Base-by-base conservation (phyloP, 176 grass and related monocot species). In the Rhynchospora tenuis region DNA sequence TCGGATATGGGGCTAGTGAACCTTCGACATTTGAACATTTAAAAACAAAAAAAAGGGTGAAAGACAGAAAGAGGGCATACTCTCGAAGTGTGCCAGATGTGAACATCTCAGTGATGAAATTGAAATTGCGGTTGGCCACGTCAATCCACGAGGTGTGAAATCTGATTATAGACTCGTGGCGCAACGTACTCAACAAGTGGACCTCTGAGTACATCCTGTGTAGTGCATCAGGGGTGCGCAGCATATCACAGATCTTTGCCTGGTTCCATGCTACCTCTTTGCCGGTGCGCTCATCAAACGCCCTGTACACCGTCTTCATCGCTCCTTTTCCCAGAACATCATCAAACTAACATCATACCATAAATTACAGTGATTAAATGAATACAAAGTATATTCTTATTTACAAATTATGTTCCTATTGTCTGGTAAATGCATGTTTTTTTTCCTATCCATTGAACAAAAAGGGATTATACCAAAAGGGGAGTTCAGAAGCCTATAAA, bases 21-120 rank as follows among this genome's bases (percentile, higher is more conserved):
- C 69, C 44, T 23, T 50, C 2, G 0, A 46, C 19, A 72, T 22
- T 47, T 28, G 0, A 6, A 73, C 3, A 50, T 1, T 28, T 29
- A 3, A 64, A 12, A 1, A 22, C 9, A 24, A 73, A 73, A 23
- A 69, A 70, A 83, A 46, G 0, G 10, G 38, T 19, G 8, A 56
- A 29, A 76, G 6, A 4, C 7, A 16, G 9, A 19, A 48, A 86
- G 67, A 80, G 83, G 26, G 70, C 89, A 47, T 89, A 99, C 70
- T 90, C 83, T 24, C 93, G 89, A 9, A 99, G 92, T 12, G 96
- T 95, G 64, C 96, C 93, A 19, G 96, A 95, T 82, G 96, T 93
- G 86, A 99, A 95, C 93, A 99, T 90, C 88, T 99, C 96, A 1
- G 93, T 99, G 84, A 99, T 90, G 89, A 99, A 99, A 88, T 99